phyloP scores from a whole-genome alignment of 2,329 filamentous ascomycete species.

The Cytospora piceae region DNA sequence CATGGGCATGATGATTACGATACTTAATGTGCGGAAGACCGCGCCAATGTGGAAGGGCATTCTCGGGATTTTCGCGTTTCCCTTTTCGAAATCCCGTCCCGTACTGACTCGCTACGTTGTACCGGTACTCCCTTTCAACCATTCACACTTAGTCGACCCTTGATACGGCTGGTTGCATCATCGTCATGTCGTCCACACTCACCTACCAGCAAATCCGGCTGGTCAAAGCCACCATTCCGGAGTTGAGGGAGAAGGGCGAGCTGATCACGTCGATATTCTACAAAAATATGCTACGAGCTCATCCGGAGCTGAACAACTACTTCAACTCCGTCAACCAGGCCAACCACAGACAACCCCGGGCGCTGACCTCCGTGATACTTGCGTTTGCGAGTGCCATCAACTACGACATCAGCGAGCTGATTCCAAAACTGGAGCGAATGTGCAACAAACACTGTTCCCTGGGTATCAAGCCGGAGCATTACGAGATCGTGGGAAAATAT shows the following conservation, averaged over 20 bases:
- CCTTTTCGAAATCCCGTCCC: neutral
- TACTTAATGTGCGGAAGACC: slow-evolving; percentile 4
- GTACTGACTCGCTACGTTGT: neutral
- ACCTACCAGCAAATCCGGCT: slow-evolving; percentile 62
- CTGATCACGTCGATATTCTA: slow-evolving; percentile 75
- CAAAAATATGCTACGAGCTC: slow-evolving; percentile 64
- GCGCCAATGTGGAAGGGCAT: neutral
- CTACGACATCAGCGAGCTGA: slow-evolving; percentile 56
- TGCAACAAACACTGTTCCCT: slow-evolving; percentile 77
- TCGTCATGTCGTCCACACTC: slow-evolving; percentile 39
- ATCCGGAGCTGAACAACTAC: slow-evolving; percentile 69
- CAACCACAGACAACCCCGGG: slow-evolving; percentile 63
- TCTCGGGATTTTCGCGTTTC: neutral
- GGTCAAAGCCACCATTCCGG: slow-evolving; percentile 72
- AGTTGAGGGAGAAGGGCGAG: slow-evolving; percentile 68
- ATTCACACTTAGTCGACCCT: neutral
- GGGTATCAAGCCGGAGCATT: slow-evolving; percentile 69
- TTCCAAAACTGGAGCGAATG: slow-evolving; percentile 57
- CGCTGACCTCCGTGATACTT: slow-evolving; percentile 67
- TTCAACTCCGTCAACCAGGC: slow-evolving; percentile 72
- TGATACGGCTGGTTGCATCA: neutral
- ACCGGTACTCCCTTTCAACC: neutral
- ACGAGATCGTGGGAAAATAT: slow-evolving; percentile 70
- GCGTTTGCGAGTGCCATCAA: slow-evolving; percentile 75
- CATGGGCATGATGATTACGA: neutral